Conservation (phyloP, 148 eudicot genomes). For the Vaccinium myrtillus region DNA sequence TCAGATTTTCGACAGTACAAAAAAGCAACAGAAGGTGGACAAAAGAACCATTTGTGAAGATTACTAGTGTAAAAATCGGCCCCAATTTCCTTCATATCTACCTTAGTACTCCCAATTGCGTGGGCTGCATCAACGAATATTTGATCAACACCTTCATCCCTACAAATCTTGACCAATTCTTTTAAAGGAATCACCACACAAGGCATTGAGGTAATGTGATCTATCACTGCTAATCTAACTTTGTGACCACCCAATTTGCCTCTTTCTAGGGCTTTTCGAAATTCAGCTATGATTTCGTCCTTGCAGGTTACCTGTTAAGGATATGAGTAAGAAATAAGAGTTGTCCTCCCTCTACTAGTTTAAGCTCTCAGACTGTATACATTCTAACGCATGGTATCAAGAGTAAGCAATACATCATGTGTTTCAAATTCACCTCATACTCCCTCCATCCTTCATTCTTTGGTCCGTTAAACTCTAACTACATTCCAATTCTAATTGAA, state of each 20-base stretch:
- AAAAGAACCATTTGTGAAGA: conserved; percentile 92
- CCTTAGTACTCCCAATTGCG: conserved; percentile 62
- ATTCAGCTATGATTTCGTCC: conserved; percentile 56
- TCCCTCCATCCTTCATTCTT: not conserved
- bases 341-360: not conserved
- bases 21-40: conserved; percentile 83
- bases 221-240: conserved; percentile 86
- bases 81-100: conserved; percentile 77
- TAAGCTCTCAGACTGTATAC: not conserved
- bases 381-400: not conserved
- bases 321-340: not conserved
- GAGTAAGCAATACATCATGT: too few relatives aligned
- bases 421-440: too few relatives aligned
- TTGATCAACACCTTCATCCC: conserved; percentile 80
- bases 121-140: conserved; percentile 86
- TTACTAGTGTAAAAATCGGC: conserved; percentile 91
- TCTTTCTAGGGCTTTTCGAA: conserved; percentile 50
- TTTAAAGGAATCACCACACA: conserved; percentile 74
- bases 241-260: conserved; percentile 53
- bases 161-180: conserved; percentile 70
- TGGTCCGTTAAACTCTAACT: not conserved
- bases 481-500: not conserved
- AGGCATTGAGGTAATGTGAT: conserved; percentile 97
- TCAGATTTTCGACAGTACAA: conserved; percentile 59
- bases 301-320: conserved; percentile 31